Evolutionary conservation across 257 asterid species (phyloP).

Genomic region (Solanum chilense): DNA sequence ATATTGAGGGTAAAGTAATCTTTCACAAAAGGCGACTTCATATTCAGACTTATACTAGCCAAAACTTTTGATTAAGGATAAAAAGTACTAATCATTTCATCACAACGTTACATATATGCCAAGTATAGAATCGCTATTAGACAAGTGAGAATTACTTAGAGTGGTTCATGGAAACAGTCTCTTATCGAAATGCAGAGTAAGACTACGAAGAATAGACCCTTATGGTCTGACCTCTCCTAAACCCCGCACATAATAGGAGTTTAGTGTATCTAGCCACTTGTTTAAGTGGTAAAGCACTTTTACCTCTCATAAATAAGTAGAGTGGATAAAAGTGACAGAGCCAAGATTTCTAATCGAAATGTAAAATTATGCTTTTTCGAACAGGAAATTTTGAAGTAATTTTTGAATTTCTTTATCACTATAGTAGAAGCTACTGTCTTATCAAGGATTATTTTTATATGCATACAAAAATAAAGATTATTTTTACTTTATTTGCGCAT

Average conservation of each 20-base stretch:
- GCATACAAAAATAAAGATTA: background rate
- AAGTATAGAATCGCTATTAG: background rate
- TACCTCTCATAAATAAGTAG: background rate
- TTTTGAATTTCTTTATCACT: background rate
- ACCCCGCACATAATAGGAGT: background rate
- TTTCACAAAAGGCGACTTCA: background rate
- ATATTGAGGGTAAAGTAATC: background rate
- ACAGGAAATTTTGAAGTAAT: background rate
- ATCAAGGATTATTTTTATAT: background rate
- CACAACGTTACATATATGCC: background rate
- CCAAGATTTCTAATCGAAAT: background rate
- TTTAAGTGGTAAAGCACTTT: background rate
- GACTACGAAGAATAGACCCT: too few relatives aligned
- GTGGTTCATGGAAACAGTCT: too few relatives aligned
- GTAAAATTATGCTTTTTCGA: background rate
- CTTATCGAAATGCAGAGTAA: too few relatives aligned
- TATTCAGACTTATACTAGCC: background rate
- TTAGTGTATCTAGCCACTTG: background rate
- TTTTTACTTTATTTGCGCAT: background rate
- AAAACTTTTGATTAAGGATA: background rate
- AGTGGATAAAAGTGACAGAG: background rate
- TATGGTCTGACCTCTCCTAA: too few relatives aligned
- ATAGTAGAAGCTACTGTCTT: background rate
- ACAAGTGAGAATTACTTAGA: background rate
- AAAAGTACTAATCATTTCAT: background rate